Base-by-base conservation (phyloP, 2,329 filamentous ascomycete genomes). In the Cercospora nicotianae region DNA sequence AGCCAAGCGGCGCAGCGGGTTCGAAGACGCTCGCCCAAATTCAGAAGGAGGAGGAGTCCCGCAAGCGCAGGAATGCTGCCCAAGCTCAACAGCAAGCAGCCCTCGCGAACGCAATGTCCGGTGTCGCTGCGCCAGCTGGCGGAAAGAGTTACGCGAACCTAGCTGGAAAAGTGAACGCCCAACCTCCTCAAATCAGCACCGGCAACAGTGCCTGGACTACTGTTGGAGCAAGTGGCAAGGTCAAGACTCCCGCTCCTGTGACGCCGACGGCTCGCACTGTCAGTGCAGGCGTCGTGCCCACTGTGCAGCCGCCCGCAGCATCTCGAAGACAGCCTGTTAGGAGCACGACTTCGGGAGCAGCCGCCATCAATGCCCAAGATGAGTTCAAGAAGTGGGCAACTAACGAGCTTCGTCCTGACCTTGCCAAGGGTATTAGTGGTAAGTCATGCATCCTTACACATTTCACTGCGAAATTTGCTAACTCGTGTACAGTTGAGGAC, bases 21-120 rank as follows among this genome's bases (percentile, higher is more conserved):
- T 95, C 96, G 84, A 97, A 97, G 86, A 97, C 93, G 0, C 84
- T 98, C 55, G 92, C 93, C 26, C 94, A 98, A 73, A 98, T 99
- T 67, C 95, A 98, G 79, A 94, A 94, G 70, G 95, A 99, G 81
- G 95, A 99, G 77, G 95, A 98, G 77, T 86, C 87, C 18, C 90
- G 92, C 72, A 99, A 99, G 85, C 89, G 91, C 75, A 92, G 91
- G 78, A 87, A 88, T 53, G 84, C 83, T 39, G 83, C 83, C 7
- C 83, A 83, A 36, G 83, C 81, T 4, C 78, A 79, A 26, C 67
- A 68, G 42, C 79, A 83, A 10, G 81, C 84, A 23, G 78, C 83
- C 18, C 79, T 78, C 13, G 72, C 76, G 18, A 69, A 78, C 45
- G 75, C 79, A 5, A 81, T 82, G 67, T 80, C 81, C 42, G 78